Conservation (phyloP, 2,329 filamentous ascomycete species). For the Aspergillus sp. region DNA sequence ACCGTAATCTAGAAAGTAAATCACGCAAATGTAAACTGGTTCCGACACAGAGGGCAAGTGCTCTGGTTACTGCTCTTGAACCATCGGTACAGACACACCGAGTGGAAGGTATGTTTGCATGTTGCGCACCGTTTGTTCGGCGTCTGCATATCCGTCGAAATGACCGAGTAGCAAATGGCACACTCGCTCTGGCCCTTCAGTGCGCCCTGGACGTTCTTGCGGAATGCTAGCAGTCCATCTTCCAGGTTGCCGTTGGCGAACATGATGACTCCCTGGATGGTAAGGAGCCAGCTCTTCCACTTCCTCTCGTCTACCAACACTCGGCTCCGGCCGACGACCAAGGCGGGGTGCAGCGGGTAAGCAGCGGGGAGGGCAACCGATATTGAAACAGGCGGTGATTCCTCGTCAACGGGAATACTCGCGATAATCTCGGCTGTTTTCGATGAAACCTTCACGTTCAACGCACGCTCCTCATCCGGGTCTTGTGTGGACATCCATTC, state of each 20-base stretch:
- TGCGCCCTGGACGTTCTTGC: conserved; percentile 80
- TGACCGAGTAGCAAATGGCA: conserved; percentile 94
- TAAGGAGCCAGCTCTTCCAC: conserved; percentile 88
- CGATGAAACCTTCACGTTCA: conserved; percentile 69
- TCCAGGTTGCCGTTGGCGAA: conserved; percentile 88
- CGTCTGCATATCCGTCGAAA: conserved; percentile 82
- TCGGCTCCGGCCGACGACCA: conserved; percentile 73
- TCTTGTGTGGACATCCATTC: conserved; percentile 47
- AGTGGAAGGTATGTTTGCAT: conserved; percentile 93
- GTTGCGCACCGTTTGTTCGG: conserved; percentile 90
- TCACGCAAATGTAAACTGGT: conserved; percentile 62
- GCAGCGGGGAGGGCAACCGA: conserved; percentile 75
- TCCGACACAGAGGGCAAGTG: conserved; percentile 89
- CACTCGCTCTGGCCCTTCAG: conserved; percentile 94
- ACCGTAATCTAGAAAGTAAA: background rate
- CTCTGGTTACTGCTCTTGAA: conserved; percentile 91
- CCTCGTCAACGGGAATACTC: conserved; percentile 84
- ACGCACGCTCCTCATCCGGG: conserved; percentile 51
- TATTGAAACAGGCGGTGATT: conserved; percentile 76
- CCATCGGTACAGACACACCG: conserved; percentile 90
- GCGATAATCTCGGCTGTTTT: conserved; percentile 75
- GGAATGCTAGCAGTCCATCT: conserved; percentile 82
- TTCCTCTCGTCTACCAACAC: conserved; percentile 88
- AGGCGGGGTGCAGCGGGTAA: conserved; percentile 79
- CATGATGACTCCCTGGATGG: conserved; percentile 87